These are phyloP conservation scores for Austropuccinia psidii DNA, from an alignment of 1,284 basidiomycete genomes.

Conservation along the genomic window DNA sequence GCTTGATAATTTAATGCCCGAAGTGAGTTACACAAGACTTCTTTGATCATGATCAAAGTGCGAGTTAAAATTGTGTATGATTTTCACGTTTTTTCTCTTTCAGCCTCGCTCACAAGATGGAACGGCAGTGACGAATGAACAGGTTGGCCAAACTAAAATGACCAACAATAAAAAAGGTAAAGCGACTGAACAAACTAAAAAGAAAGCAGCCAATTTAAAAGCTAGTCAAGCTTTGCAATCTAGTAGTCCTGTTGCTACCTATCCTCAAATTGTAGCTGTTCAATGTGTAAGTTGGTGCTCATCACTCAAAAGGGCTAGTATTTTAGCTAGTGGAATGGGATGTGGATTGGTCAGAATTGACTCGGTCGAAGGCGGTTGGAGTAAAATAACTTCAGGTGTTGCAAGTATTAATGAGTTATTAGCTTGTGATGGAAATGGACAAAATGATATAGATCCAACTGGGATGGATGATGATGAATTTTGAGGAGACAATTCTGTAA, in stretches of 20 bases:
- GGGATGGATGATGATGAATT: no score
- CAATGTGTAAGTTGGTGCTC: constrained; percentile 72
- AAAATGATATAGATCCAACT: no score
- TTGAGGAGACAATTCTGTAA: no score
- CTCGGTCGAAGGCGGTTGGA: constrained; percentile 43
- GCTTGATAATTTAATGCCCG: constrained; percentile 71
- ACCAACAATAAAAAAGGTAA: constrained; percentile 40
- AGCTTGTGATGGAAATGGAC: no score
- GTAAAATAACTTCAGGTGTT: constrained; percentile 38
- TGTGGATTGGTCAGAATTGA: constrained; percentile 80
- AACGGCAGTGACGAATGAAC: neutral
- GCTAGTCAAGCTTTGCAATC: constrained; percentile 50
- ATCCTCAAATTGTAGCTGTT: constrained; percentile 66
- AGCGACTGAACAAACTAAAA: constrained; percentile 48
- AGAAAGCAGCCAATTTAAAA: no score
- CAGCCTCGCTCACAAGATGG: constrained; percentile 30
- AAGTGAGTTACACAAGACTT: constrained; percentile 56
- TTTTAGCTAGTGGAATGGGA: constrained; percentile 68
- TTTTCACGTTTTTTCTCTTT: neutral
- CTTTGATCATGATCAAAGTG: neutral
- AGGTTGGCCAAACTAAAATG: constrained; percentile 43
- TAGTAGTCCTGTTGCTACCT: constrained; percentile 46
- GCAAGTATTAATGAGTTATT: constrained; percentile 42
- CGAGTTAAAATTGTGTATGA: neutral
- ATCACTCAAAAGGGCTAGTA: constrained; percentile 59